Percentiles rank a stretch among this genome's conserved stretches.
phyloP scores from a whole-genome alignment of 805 yeast genomes.

The Tetrapisispora nanseiensis region DNA sequence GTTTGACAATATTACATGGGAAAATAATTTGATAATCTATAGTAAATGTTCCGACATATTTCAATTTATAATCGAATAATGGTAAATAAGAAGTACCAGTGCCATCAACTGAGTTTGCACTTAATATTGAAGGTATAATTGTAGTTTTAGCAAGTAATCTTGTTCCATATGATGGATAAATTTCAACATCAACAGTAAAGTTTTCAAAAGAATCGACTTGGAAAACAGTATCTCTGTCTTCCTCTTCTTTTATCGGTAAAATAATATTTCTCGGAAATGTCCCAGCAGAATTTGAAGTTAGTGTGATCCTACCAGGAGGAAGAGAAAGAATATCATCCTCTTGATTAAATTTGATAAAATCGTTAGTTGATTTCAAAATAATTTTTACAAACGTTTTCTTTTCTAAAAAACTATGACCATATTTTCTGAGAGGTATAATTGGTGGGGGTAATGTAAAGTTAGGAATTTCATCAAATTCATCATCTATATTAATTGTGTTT shows the following conservation, averaged over 20 bases:
- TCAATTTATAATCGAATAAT: conserved; percentile 68
- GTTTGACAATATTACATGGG: conserved; percentile 41
- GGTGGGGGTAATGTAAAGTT: conserved; percentile 93
- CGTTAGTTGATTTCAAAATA: conserved; percentile 44
- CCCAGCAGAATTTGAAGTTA: conserved; percentile 67
- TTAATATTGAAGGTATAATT: conserved; percentile 48
- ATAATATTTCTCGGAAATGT: conserved; percentile 80
- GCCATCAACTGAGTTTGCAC: conserved; percentile 20
- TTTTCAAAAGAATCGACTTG: conserved; percentile 72
- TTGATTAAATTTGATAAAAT: conserved; percentile 36
- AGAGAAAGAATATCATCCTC: conserved; percentile 35
- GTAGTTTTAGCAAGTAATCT: conserved; percentile 83
- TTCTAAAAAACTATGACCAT: conserved; percentile 93
- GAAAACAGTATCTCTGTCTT: conserved; percentile 63
- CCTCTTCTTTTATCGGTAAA: conserved; percentile 54
- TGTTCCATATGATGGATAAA: conserved; percentile 92
- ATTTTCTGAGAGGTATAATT: conserved; percentile 81
- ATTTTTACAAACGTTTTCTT: conserved; percentile 79
- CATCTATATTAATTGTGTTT: conserved; percentile 15
- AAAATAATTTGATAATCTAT: conserved; percentile 74
- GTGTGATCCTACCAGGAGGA: conserved; percentile 73
- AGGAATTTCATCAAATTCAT: conserved; percentile 58
- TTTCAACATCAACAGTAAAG: conserved; percentile 75
- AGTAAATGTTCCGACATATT: conserved; percentile 69
- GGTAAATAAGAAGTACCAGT: conserved; percentile 44